Conservation (phyloP, 2,329 filamentous ascomycete genomes). For the Pseudogymnoascus sp. region DNA sequence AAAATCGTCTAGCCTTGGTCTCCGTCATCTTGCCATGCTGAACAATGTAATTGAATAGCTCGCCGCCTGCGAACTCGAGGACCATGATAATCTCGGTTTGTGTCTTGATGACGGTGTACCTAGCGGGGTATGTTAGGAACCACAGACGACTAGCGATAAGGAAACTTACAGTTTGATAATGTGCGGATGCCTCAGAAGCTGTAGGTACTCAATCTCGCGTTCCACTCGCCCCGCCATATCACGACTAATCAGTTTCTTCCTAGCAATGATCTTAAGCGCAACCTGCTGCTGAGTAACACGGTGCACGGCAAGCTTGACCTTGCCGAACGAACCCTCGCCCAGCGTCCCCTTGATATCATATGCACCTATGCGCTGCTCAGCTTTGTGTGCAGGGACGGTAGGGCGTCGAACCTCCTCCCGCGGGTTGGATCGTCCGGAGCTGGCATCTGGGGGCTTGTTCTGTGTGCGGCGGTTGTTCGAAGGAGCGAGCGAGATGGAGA, state of each 20-base stretch:
- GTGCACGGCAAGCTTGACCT: conserved; percentile 94
- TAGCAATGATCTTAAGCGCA: conserved; percentile 93
- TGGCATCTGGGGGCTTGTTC: conserved; percentile 28
- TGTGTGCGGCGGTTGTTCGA: conserved; percentile 50
- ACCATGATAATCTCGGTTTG: conserved; percentile 97
- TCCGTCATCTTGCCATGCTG: conserved; percentile 88
- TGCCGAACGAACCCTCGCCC: conserved; percentile 95
- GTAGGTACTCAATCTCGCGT: conserved; percentile 95
- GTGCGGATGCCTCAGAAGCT: conserved; percentile 89
- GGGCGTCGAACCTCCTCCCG: conserved; percentile 18
- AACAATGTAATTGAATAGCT: conserved; percentile 97
- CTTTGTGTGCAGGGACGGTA: conserved; percentile 38
- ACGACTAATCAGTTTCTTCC: conserved; percentile 90
- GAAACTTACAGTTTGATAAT: conserved; percentile 87
- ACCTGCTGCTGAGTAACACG: conserved; percentile 90
- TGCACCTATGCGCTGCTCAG: conserved; percentile 79
- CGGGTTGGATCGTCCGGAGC: conserved; percentile 17
- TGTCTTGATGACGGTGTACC: conserved; percentile 95
- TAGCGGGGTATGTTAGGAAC: conserved; percentile 29
- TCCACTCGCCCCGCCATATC: conserved; percentile 98
- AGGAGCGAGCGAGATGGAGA: conserved; percentile 66
- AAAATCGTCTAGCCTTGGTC: conserved; percentile 89
- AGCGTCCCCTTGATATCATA: conserved; percentile 87
- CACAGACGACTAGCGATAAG: conserved; percentile 1
- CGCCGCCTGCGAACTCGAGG: conserved; percentile 90